These are phyloP conservation scores for Neurospora sp. DNA, from an alignment of 495 filamentous ascomycete species.

Conservation along the genomic window DNA sequence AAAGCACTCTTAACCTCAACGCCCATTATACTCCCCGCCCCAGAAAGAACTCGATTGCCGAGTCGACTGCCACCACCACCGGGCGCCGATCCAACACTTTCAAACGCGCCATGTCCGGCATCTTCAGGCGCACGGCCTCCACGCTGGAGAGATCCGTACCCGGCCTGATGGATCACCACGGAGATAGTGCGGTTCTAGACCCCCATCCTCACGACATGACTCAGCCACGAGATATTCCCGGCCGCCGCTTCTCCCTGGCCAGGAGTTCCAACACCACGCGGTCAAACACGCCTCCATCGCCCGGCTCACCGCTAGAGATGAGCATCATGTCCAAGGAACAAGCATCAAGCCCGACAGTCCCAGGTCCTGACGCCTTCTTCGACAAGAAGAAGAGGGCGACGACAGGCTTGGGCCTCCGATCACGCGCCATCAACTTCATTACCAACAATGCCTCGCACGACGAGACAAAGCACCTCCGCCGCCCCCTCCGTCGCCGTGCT, in stretches of 20 bases:
- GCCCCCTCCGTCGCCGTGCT: constrained; percentile 20
- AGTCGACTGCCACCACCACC: constrained; percentile 4
- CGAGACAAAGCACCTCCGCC: constrained; percentile 3
- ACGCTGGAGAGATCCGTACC: constrained; percentile 18
- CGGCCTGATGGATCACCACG: constrained; percentile 7
- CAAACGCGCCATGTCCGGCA: constrained; percentile 28
- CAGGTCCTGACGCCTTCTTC: constrained; percentile 29
- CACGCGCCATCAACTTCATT: constrained; percentile 21
- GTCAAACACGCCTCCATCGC: constrained; percentile 45
- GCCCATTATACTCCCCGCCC: constrained; percentile 4
- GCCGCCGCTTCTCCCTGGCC: constrained; percentile 37
- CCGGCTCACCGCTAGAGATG: constrained; percentile 32
- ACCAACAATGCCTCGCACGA: not conserved
- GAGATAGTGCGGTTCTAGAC: constrained; percentile 7
- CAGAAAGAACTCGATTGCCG: not conserved
- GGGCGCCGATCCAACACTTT: constrained; percentile 12
- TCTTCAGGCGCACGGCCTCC: constrained; percentile 24
- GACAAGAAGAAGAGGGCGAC: constrained; percentile 36
- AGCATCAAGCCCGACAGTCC: constrained; percentile 25
- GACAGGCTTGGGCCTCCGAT: constrained; percentile 38
- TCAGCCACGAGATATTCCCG: constrained; percentile 14
- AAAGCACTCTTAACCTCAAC: constrained; percentile 3
- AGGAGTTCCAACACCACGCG: constrained; percentile 37
- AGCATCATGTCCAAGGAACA: constrained; percentile 18
- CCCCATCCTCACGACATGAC: constrained; percentile 14